Evolutionary conservation across 2,329 filamentous ascomycete species (phyloP), one percentile per base, ranked within the genome.

Genomic region (Fusarium sulawesiense): DNA sequence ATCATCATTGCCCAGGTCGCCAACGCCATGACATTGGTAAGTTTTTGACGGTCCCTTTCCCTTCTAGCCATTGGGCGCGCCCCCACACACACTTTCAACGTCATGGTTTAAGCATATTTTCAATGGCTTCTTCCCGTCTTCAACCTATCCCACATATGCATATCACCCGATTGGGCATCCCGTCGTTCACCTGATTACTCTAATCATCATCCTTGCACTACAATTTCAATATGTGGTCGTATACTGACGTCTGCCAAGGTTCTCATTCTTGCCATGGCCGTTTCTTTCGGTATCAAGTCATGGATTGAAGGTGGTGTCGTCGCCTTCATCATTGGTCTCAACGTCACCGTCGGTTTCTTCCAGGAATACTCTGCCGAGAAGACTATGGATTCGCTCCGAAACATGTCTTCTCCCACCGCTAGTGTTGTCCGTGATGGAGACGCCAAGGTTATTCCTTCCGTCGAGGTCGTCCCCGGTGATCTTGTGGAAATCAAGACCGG

Each of bases 21-120:
- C 55, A 92, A 92, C 75, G 89, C 89, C 12, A 88, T 92, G 88
- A 91, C 88, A 65, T 76, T 92, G 78, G 90, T 90, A 71, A 74
- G 78, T 71, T 27, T 11, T 49, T 51, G 30, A 41, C 20, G 16
- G 21, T 29, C 18, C 18, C 11, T 45, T 54, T 37, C 16, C 40
- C 16, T 21, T 23, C 30, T 45, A 27, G 23, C 40, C 21, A 16
- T n/a, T 29, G 10, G 27, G 30, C 23, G 37, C 23, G 23, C n/a
- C 49, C 67, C 64, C 67, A 51, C 67, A 55, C 64, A 46, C 25
- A 46, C 23, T 10, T 49, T 21, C 42, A 49, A 16, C 23, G 49
- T 59, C 46, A 37, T 42, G 37, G 25, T 71, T 30, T 65, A 66
- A 70, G 64, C 57, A 56, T 73, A 66, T 64, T 37, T 27, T 53